Conservation (phyloP, 345 rosid species). For the Gossypium raimondii region DNA sequence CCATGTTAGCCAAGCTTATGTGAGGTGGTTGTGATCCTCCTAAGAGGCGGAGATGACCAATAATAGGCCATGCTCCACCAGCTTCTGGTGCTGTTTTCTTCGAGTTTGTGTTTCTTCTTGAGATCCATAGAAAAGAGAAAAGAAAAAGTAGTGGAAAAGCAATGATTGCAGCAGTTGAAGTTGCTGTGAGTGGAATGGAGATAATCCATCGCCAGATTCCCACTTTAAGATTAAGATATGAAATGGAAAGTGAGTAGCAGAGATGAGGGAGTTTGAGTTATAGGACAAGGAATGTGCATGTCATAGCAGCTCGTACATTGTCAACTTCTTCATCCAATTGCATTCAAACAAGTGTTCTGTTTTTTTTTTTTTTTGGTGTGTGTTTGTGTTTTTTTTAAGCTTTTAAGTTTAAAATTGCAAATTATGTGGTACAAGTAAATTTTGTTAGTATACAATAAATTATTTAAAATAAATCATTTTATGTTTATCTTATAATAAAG, state of each 20-base stretch:
- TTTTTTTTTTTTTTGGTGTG: no score
- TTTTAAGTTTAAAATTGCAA: no score
- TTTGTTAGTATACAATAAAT: no score
- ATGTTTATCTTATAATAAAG: no score
- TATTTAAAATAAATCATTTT: no score
- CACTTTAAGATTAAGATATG: neutral
- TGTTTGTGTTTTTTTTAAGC: no score
- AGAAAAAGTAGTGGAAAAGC: neutral
- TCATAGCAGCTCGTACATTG: no score
- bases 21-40: conserved; percentile 31
- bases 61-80: no score
- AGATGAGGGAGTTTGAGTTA: neutral
- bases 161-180: neutral
- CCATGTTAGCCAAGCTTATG: conserved; percentile 22
- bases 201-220: neutral
- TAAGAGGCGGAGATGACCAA: conserved; percentile 43
- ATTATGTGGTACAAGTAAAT: no score
- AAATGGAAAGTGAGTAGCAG: neutral
- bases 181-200: neutral
- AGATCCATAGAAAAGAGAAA: neutral
- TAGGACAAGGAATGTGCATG: neutral
- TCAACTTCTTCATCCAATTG: no score
- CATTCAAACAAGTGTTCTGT: no score
- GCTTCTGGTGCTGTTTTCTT: conserved; percentile 17
- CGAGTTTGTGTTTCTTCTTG: neutral